Evolutionary conservation across 2,329 filamentous ascomycete genomes (phyloP), one percentile per base, ranked within the genome.

Genomic region (Colletotrichum sp.): DNA sequence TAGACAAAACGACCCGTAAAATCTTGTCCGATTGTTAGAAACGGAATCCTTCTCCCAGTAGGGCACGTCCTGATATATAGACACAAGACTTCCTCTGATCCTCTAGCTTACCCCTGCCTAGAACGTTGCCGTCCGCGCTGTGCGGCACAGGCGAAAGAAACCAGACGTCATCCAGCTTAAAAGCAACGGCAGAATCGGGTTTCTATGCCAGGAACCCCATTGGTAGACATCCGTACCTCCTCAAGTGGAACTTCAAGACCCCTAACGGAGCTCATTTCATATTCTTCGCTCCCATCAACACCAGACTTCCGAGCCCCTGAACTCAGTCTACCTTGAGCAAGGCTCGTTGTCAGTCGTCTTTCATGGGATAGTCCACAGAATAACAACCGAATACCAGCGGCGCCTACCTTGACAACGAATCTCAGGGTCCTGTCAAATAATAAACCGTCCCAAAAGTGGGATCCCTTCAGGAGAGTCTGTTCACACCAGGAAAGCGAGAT

Each of bases 391-490:
- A 24, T 2, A 24, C 44, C 44, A 21, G 12, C 2, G n/a, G n/a
- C n/a, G 1, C 44, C 2, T 52, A 13, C n/a, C 1, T 5, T 0
- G n/a, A 52, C 13, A 8, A 1, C n/a, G 12, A 24, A 24, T 13
- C 10, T 52, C 44, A 21, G n/a, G 6, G 44, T 6, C 6, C n/a
- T 52, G n/a, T 52, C 44, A 52, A 49, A n/a, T 9, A 49, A 49
- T 3, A 21, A 49, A 49, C 5, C 36, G 6, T n/a, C 9, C 39
- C 9, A n/a, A 5, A 10, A 49, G 39, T 6, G 18, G 39, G 6
- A 49, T 0, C 6, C 36, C 39, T n/a, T n/a, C 39, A 44, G 39
- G 18, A n/a, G 10, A 44, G 16, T n/a, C 39, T 5, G 8, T 5
- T 6, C 15, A 44, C 18, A 8, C 39, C 5, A 10, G 16, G 39